Conservation (phyloP, 2,329 filamentous ascomycete species). For the Thelonectria blattea region DNA sequence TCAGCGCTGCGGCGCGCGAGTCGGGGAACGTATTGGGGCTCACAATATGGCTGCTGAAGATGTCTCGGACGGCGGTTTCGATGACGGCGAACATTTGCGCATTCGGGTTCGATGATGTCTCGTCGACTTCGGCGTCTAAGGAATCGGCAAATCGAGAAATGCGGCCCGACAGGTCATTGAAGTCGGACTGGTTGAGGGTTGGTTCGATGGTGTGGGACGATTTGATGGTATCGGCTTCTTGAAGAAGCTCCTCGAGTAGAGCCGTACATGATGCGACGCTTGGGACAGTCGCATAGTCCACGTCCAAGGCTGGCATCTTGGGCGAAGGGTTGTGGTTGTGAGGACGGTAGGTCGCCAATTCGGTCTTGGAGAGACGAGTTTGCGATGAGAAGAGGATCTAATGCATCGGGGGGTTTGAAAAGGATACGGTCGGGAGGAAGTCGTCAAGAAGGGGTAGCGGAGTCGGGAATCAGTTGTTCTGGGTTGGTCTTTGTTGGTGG, state of each 20-base stretch:
- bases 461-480: neutral
- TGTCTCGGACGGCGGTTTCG: constrained; percentile 81
- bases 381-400: neutral
- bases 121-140: constrained; percentile 36
- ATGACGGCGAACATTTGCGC: constrained; percentile 70
- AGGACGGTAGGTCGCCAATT: constrained; percentile 13
- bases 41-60: constrained; percentile 82
- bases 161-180: constrained; percentile 55
- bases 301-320: constrained; percentile 58
- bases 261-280: constrained; percentile 59
- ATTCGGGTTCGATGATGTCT: constrained; percentile 47
- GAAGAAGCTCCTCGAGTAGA: constrained; percentile 64
- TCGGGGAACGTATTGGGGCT: constrained; percentile 41
- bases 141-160: constrained; percentile 47
- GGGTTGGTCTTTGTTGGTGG: neutral
- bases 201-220: constrained; percentile 70
- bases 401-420: neutral
- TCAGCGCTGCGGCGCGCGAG: constrained; percentile 40
- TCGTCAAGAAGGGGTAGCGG: neutral
- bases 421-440: neutral
- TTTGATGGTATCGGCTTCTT: constrained; percentile 65
- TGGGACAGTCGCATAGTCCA: constrained; percentile 55
- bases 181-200: constrained; percentile 73
- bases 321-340: constrained; percentile 19
- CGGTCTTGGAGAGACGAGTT: constrained; percentile 19